Percentiles rank a stretch among this genome's conserved stretches.
These are phyloP conservation scores for Phoma sp. DNA, from an alignment of 2,329 filamentous ascomycete genomes.

Conservation along the genomic window DNA sequence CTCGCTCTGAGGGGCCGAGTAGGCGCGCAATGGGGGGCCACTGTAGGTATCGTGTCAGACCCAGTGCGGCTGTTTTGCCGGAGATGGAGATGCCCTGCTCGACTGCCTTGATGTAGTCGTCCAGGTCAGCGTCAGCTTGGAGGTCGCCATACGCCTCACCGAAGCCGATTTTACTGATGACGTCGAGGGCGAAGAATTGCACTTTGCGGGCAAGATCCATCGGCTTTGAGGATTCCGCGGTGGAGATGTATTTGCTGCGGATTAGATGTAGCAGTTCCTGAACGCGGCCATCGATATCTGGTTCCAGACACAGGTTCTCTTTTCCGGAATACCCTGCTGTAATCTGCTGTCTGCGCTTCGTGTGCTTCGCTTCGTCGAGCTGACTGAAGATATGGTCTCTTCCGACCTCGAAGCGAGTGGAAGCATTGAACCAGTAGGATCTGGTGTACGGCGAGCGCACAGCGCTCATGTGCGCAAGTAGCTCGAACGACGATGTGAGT, in stretches of 20 bases:
- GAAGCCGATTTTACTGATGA: conserved; percentile 60
- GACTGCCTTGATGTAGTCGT: conserved; percentile 51
- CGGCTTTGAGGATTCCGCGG: conserved; percentile 13
- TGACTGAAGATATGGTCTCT: conserved; percentile 59
- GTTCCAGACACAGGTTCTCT: conserved; percentile 58
- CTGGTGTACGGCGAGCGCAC: conserved; percentile 50
- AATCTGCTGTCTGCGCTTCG: conserved; percentile 51
- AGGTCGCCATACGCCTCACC: conserved; percentile 59
- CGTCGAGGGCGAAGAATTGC: conserved; percentile 61
- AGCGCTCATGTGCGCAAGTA: conserved; percentile 51
- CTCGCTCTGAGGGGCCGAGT: conserved; percentile 41
- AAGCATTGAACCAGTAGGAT: conserved; percentile 32
- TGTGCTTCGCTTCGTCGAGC: conserved; percentile 55
- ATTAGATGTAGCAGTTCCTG: conserved; percentile 55
- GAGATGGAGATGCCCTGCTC: conserved; percentile 32
- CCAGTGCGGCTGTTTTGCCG: conserved; percentile 13
- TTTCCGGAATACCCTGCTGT: conserved; percentile 59
- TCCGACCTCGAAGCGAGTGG: conserved; percentile 56
- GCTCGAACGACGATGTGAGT: conserved; percentile 55
- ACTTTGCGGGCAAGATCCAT: conserved; percentile 56
- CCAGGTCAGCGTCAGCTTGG: conserved; percentile 54
- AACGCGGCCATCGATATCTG: conserved; percentile 55
- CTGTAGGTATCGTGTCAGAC: conserved; percentile 20
- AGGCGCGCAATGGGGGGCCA: conserved; percentile 28
- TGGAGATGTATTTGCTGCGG: conserved; percentile 50